A percentile compares a stretch with the other conserved stretches of the same genome.
These are phyloP conservation scores for Beauveria sp. DNA, from an alignment of 2,329 filamentous ascomycete species.

Conservation along the genomic window DNA sequence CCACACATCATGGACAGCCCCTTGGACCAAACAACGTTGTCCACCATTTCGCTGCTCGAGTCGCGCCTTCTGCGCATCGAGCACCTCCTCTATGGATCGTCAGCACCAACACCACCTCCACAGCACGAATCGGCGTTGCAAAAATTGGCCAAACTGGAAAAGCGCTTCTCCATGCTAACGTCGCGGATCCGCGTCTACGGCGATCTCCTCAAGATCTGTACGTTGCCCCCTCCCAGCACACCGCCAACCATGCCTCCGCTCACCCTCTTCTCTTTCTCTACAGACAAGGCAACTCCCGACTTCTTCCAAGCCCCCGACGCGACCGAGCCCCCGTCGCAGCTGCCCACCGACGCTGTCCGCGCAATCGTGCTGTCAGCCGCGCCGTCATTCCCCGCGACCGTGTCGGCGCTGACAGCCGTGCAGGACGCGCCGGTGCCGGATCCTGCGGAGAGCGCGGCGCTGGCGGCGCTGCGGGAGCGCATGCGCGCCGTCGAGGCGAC, in stretches of 20 bases:
- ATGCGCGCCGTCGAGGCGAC: constrained; percentile 54
- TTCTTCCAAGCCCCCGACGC: constrained; percentile 44
- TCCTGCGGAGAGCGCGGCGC: constrained; percentile 42
- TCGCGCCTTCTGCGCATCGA: constrained; percentile 52
- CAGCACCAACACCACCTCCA: constrained; percentile 22
- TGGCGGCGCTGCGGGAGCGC: constrained; percentile 52
- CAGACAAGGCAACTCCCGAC: constrained; percentile 47
- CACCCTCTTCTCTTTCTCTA: background rate
- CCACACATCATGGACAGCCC: constrained; percentile 24
- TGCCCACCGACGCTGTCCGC: constrained; percentile 43
- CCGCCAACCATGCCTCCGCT: background rate
- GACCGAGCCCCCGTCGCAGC: constrained; percentile 42
- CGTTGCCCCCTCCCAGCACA: constrained; percentile 17
- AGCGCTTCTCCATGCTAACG: constrained; percentile 42
- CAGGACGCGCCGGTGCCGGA: constrained; percentile 51
- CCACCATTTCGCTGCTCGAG: constrained; percentile 50
- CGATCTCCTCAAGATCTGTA: constrained; percentile 55
- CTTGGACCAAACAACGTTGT: constrained; percentile 45
- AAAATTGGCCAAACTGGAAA: constrained; percentile 44
- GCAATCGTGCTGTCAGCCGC: constrained; percentile 51
- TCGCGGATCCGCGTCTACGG: constrained; percentile 48
- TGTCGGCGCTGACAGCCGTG: constrained; percentile 50
- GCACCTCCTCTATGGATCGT: constrained; percentile 47
- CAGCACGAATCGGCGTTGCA: constrained; percentile 34
- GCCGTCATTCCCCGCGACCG: constrained; percentile 45